These are phyloP conservation scores for Sungouiozyma intestinalis DNA, from an alignment of 805 yeast genomes.

Conservation along the genomic window DNA sequence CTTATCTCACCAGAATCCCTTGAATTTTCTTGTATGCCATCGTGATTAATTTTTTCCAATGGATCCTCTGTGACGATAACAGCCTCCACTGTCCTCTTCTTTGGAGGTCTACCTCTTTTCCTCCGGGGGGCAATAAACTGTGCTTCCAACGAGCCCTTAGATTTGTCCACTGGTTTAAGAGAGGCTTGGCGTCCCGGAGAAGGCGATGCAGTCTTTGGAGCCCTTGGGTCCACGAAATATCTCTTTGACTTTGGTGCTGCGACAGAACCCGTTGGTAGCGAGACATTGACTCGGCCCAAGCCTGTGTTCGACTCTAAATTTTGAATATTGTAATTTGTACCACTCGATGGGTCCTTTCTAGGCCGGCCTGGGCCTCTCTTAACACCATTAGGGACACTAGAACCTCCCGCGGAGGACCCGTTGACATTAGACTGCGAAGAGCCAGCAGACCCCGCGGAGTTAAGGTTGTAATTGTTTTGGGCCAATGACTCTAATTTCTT, in stretches of 20 bases:
- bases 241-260: constrained; percentile 24
- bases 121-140: constrained; percentile 10
- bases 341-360: constrained; percentile 16
- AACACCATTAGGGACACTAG: constrained; percentile 1
- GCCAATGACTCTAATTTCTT: neutral
- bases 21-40: too few species aligned
- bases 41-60: neutral
- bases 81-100: constrained; percentile 23
- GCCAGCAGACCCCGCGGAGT: neutral
- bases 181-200: neutral
- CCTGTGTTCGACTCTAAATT: constrained; percentile 2
- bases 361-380: constrained; percentile 30
- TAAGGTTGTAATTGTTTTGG: neutral
- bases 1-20: too few species aligned
- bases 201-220: neutral
- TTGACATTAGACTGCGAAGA: neutral
- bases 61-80: constrained; percentile 9
- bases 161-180: neutral
- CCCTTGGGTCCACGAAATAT: constrained; percentile 23
- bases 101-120: constrained; percentile 29
- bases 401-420: neutral
- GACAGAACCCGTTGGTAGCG: constrained; percentile 22
- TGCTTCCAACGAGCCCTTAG: neutral
- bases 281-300: constrained; percentile 9
- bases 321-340: neutral